phyloP scores from a whole-genome alignment of 257 asterid genomes.

The Rhazya stricta region DNA sequence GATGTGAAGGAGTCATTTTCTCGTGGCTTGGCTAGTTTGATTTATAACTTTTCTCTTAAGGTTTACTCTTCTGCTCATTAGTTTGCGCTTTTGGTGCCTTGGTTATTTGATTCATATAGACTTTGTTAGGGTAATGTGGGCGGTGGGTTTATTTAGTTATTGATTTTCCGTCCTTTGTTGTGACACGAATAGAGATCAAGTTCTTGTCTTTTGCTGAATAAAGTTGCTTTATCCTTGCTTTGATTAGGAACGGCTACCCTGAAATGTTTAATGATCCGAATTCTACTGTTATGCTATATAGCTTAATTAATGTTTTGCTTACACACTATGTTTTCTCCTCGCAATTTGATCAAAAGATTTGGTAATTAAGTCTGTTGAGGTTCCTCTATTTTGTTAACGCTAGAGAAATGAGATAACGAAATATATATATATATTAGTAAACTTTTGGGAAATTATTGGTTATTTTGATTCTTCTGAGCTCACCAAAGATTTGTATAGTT shows the following conservation, averaged over 20 bases:
- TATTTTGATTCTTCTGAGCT: not conserved
- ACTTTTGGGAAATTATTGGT: no score
- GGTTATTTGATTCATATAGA: not conserved
- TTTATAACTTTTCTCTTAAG: not conserved
- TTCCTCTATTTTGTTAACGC: not conserved
- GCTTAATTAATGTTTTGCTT: not conserved
- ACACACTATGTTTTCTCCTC: not conserved
- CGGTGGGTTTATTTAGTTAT: not conserved
- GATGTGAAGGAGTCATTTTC: not conserved
- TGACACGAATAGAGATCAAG: not conserved
- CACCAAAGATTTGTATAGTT: not conserved
- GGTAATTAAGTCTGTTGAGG: not conserved
- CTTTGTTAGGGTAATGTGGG: not conserved
- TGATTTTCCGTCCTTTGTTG: not conserved
- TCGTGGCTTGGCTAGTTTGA: not conserved
- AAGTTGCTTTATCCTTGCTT: not conserved
- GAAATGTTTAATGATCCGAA: not conserved
- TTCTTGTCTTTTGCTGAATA: not conserved
- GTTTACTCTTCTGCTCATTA: not conserved
- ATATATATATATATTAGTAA: no score
- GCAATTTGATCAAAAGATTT: not conserved
- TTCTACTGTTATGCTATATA: not conserved
- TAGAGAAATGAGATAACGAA: no score
- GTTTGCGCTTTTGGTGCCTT: not conserved
- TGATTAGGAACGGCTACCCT: not conserved